Conservation (phyloP, 306 rosid species). For the Ochetophila trinervis region DNA sequence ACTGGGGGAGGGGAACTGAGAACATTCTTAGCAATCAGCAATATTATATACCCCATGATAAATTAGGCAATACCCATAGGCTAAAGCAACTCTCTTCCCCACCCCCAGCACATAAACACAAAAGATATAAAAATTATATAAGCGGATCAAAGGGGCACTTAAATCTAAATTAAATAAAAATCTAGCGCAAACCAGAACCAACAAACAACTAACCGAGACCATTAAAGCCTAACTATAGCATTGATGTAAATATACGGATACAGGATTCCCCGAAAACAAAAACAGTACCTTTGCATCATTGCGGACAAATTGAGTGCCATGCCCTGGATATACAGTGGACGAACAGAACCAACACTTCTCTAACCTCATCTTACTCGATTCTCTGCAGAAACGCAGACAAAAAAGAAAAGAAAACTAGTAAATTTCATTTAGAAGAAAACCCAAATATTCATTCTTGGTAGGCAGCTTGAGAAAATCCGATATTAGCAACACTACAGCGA, state of each 20-base stretch:
- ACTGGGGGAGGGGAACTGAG: not conserved
- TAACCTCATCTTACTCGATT: constrained; percentile 56
- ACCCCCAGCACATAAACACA: not conserved
- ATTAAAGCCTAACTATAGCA: not conserved
- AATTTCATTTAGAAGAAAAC: too few species aligned
- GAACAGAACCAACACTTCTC: constrained; percentile 98
- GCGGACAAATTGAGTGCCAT: constrained; percentile 87
- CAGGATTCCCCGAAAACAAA: not conserved
- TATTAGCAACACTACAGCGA: too few species aligned
- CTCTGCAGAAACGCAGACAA: constrained; percentile 6
- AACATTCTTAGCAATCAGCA: not conserved
- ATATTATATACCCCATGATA: too few species aligned
- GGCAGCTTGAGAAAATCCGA: too few species aligned
- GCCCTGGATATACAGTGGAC: constrained; percentile 86
- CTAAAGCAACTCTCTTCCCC: not conserved
- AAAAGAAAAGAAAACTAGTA: not conserved
- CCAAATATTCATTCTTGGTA: too few species aligned
- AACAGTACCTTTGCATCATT: constrained; percentile 73
- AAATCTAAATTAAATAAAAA: not conserved
- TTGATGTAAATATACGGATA: not conserved
- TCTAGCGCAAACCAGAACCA: constrained; percentile 3
- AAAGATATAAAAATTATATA: not conserved
- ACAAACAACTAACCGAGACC: not conserved
- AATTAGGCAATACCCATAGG: not conserved
- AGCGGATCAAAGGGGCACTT: too few species aligned